A percentile compares a stretch with the other conserved stretches of the same genome.
phyloP scores from a whole-genome alignment of 495 filamentous ascomycete genomes.

The Talaromyces proteolyticus region DNA sequence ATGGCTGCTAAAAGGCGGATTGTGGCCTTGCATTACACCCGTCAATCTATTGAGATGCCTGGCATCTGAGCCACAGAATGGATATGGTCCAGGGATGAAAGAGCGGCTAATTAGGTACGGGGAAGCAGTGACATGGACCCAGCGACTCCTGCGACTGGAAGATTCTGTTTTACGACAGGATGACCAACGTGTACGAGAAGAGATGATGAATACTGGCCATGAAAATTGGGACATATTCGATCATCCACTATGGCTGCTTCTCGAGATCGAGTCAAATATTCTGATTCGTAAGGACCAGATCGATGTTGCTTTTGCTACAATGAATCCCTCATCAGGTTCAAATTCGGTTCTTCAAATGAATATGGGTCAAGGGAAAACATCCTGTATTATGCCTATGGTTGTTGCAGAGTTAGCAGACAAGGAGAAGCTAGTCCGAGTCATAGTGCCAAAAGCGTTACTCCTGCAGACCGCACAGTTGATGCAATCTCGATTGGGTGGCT shows the following conservation, averaged over 20 bases:
- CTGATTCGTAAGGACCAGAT: slow-evolving; percentile 57
- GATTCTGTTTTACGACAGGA: slow-evolving; percentile 13
- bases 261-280: slow-evolving; percentile 60
- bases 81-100: slow-evolving; percentile 22
- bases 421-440: slow-evolving; percentile 43
- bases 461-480: slow-evolving; percentile 57
- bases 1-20: background rate
- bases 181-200: slow-evolving; percentile 34
- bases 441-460: slow-evolving; percentile 58
- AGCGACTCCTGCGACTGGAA: slow-evolving; percentile 37
- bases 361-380: slow-evolving; percentile 73
- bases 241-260: slow-evolving; percentile 51
- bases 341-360: slow-evolving; percentile 65
- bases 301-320: slow-evolving; percentile 53
- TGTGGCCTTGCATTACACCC: slow-evolving; percentile 50
- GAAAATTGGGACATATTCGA: slow-evolving; percentile 42
- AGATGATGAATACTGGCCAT: slow-evolving; percentile 47
- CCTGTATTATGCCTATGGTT: slow-evolving; percentile 62
- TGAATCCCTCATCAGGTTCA: slow-evolving; percentile 25
- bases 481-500: slow-evolving; percentile 48
- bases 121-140: slow-evolving; percentile 27
- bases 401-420: slow-evolving; percentile 49
- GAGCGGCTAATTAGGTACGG: slow-evolving; percentile 20
- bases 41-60: slow-evolving; percentile 46
- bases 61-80: slow-evolving; percentile 22